phyloP scores from a whole-genome alignment of 306 rosid species.

The Herpetospermum pedunculosum region DNA sequence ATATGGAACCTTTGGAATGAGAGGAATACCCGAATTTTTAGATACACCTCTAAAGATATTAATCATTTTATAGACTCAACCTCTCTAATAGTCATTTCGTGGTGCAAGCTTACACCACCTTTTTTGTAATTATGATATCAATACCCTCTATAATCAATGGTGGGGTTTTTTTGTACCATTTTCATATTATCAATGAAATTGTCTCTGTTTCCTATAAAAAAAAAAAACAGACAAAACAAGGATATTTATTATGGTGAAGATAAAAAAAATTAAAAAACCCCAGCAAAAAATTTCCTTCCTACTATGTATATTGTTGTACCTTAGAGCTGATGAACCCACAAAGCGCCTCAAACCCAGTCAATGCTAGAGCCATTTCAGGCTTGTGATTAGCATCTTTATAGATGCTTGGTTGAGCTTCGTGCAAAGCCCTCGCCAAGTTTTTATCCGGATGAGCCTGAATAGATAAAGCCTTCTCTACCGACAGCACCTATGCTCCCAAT shows the following conservation, averaged over 20 bases:
- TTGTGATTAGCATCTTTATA: slow-evolving; percentile 30
- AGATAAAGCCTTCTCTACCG: slow-evolving; percentile 25
- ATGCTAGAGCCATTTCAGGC: slow-evolving; percentile 34
- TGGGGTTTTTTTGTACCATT: too few relatives aligned
- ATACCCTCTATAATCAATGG: too few relatives aligned
- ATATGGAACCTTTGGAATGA: too few relatives aligned
- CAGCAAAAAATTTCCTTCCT: not conserved
- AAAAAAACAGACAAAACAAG: not conserved
- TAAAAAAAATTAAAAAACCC: not conserved
- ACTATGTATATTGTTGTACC: slow-evolving; percentile 9
- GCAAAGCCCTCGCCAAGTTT: slow-evolving; percentile 23
- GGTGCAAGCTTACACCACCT: too few relatives aligned
- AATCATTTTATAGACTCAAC: too few relatives aligned
- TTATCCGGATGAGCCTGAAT: slow-evolving; percentile 37
- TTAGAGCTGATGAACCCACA: slow-evolving; percentile 28
- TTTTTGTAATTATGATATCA: too few relatives aligned
- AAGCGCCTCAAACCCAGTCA: slow-evolving; percentile 31
- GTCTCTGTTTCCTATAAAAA: too few relatives aligned
- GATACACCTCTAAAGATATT: too few relatives aligned
- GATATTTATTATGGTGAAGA: not conserved
- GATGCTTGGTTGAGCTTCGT: slow-evolving; percentile 21
- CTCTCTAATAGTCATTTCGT: too few relatives aligned
- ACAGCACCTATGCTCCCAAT: slow-evolving; percentile 21
- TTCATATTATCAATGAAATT: too few relatives aligned
- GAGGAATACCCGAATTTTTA: too few relatives aligned